Evolutionary conservation across 495 filamentous ascomycete genomes (phyloP).

Genomic region (Tuber indicum): DNA sequence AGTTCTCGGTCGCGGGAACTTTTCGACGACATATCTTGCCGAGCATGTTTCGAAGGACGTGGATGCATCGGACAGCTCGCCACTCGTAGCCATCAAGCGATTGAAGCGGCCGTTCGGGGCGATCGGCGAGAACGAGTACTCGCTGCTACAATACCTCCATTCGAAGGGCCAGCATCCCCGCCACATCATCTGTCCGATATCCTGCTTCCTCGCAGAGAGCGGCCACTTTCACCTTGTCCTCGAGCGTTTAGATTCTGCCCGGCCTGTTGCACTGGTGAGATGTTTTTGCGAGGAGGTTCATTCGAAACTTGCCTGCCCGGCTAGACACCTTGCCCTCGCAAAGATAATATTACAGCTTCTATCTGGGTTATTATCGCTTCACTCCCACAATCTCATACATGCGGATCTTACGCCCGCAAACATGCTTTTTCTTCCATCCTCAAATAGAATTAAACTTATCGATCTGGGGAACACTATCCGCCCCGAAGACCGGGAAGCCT

Average conservation of each 20-base stretch:
- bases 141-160: conserved; percentile 31
- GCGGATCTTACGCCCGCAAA: conserved; percentile 40
- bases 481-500: conserved; percentile 22
- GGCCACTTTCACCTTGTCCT: conserved; percentile 33
- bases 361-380: conserved; percentile 27
- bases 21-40: conserved; percentile 37
- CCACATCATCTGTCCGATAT: conserved; percentile 30
- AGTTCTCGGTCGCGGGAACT: conserved; percentile 30
- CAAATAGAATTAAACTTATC: conserved; percentile 37
- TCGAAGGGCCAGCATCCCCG: conserved; percentile 13
- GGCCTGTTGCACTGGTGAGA: conserved; percentile 25
- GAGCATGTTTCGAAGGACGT: conserved; percentile 16
- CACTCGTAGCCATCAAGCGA: conserved; percentile 30
- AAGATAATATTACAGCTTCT: conserved; percentile 37
- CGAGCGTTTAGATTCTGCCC: conserved; percentile 31
- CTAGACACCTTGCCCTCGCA: conserved; percentile 30
- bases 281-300: conserved; percentile 24
- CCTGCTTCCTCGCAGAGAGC: conserved; percentile 27
- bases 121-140: conserved; percentile 36
- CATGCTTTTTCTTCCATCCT: conserved; percentile 33
- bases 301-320: conserved; percentile 27
- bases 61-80: conserved; percentile 16
- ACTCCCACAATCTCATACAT: conserved; percentile 35
- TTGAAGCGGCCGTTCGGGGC: conserved; percentile 21
- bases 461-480: conserved; percentile 38